Evolutionary conservation across 2,329 filamentous ascomycete species (phyloP).

Genomic region (Hansfordia pulvinata): DNA sequence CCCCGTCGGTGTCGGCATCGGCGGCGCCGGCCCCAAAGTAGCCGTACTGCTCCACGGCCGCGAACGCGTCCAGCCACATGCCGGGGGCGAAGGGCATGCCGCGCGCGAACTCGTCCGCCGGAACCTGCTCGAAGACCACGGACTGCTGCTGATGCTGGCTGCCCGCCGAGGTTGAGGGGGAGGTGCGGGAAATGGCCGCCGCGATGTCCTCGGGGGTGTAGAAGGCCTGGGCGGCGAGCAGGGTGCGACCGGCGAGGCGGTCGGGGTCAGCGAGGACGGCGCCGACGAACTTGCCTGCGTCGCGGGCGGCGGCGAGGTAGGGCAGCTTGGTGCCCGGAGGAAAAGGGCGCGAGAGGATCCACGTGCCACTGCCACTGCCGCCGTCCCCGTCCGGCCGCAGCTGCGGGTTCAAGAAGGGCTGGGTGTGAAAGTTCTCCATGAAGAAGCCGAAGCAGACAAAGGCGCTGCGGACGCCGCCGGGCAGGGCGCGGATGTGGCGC

Average conservation of each 20-base stretch:
- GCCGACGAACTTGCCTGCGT: constrained; percentile 28
- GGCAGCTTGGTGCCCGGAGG: constrained; percentile 20
- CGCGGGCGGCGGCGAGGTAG: constrained; percentile 25
- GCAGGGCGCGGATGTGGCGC: constrained; percentile 21
- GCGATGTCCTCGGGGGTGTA: constrained; percentile 23
- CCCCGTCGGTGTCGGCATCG: constrained; percentile 2
- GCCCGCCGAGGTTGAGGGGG: too few relatives aligned
- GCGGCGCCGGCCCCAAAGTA: constrained; percentile 5
- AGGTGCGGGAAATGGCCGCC: too few relatives aligned
- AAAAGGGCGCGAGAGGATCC: constrained; percentile 12
- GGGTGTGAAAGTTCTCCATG: constrained; percentile 23
- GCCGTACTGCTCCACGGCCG: constrained; percentile 3
- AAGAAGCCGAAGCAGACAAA: constrained; percentile 27
- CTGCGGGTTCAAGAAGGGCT: constrained; percentile 14
- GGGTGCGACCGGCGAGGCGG: constrained; percentile 24
- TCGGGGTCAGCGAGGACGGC: constrained; percentile 27
- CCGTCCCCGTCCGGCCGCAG: constrained; percentile 6
- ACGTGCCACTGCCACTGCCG: constrained; percentile 17
- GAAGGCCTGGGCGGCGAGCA: constrained; percentile 27
- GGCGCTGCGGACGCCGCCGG: constrained; percentile 16
- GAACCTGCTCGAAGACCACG: constrained; percentile 7
- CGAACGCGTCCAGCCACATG: constrained; percentile 3
- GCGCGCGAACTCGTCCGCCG: constrained; percentile 4
- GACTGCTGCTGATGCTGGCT: constrained; percentile 23
- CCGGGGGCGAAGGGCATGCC: constrained; percentile 2